Evolutionary conservation across 2,329 filamentous ascomycete genomes (phyloP).

Genomic region (Clonostachys chloroleuca): DNA sequence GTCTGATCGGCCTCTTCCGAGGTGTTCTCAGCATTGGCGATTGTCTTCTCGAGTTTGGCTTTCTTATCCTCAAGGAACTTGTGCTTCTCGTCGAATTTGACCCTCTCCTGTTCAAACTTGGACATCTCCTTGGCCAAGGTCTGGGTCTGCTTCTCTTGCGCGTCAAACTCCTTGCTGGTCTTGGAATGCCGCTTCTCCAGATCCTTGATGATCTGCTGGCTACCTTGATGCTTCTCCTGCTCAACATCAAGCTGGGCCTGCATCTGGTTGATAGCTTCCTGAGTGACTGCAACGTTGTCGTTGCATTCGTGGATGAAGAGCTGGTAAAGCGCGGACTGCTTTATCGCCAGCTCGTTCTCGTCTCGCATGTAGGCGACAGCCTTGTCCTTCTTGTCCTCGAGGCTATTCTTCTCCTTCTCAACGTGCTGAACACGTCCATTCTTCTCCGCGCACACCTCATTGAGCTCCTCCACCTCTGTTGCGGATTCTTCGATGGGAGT

Average conservation of each 20-base stretch:
- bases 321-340: slow-evolving; percentile 90
- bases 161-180: slow-evolving; percentile 78
- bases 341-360: slow-evolving; percentile 86
- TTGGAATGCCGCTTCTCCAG: slow-evolving; percentile 81
- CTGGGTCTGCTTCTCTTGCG: slow-evolving; percentile 77
- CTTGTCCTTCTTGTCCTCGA: slow-evolving; percentile 96
- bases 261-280: slow-evolving; percentile 88
- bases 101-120: slow-evolving; percentile 91
- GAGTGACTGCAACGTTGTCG: slow-evolving; percentile 82
- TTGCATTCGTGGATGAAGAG: slow-evolving; percentile 84
- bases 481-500: slow-evolving; percentile 93
- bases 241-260: slow-evolving; percentile 83
- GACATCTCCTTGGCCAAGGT: slow-evolving; percentile 79
- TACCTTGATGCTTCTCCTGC: slow-evolving; percentile 86
- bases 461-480: slow-evolving; percentile 82
- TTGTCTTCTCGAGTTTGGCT: slow-evolving; percentile 90
- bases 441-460: slow-evolving; percentile 94
- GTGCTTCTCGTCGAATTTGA: slow-evolving; percentile 97
- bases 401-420: slow-evolving; percentile 88
- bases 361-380: slow-evolving; percentile 84
- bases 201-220: slow-evolving; percentile 84
- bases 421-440: slow-evolving; percentile 94
- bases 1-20: slow-evolving; percentile 71
- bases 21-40: slow-evolving; percentile 70
- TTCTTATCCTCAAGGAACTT: slow-evolving; percentile 90